Conservation (phyloP, 1,284 basidiomycete species). For the Cutaneotrichosporon mucoides region DNA sequence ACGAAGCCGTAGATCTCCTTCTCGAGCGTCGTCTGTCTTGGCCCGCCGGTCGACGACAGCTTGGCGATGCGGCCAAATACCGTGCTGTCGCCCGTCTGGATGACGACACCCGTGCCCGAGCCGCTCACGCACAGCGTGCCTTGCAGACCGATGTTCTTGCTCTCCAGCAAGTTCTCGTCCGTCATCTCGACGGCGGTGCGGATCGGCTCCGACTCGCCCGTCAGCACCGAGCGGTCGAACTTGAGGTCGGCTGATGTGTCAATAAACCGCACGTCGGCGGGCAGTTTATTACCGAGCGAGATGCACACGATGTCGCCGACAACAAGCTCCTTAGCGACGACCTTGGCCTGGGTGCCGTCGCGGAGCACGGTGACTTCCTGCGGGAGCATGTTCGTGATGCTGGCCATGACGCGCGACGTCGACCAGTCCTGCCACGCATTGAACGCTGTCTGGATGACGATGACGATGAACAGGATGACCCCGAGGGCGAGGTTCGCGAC, state of each 20-base stretch:
- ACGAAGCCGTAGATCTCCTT: constrained; percentile 52
- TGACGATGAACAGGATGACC: constrained; percentile 51
- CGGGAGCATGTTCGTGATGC: constrained; percentile 52
- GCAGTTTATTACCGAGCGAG: constrained; percentile 49
- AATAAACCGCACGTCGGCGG: constrained; percentile 57
- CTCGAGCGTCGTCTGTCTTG: constrained; percentile 47
- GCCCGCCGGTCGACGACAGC: constrained; percentile 55
- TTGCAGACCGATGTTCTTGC: constrained; percentile 62
- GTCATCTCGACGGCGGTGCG: constrained; percentile 55
- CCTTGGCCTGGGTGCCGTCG: constrained; percentile 39
- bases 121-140: constrained; percentile 62
- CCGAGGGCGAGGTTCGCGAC: constrained; percentile 53
- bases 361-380: constrained; percentile 47
- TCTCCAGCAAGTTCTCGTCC: constrained; percentile 59
- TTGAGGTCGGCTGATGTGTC: constrained; percentile 54
- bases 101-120: constrained; percentile 55
- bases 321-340: constrained; percentile 45
- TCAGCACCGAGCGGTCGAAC: constrained; percentile 63
- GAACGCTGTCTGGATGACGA: constrained; percentile 51
- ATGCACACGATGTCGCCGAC: constrained; percentile 47
- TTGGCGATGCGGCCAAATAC: constrained; percentile 61
- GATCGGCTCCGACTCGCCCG: constrained; percentile 60
- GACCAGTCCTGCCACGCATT: constrained; percentile 42
- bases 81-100: constrained; percentile 59
- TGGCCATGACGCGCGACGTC: constrained; percentile 50